Evolutionary conservation across 2,329 filamentous ascomycete genomes (phyloP).

Genomic region (Exophiala sp.): DNA sequence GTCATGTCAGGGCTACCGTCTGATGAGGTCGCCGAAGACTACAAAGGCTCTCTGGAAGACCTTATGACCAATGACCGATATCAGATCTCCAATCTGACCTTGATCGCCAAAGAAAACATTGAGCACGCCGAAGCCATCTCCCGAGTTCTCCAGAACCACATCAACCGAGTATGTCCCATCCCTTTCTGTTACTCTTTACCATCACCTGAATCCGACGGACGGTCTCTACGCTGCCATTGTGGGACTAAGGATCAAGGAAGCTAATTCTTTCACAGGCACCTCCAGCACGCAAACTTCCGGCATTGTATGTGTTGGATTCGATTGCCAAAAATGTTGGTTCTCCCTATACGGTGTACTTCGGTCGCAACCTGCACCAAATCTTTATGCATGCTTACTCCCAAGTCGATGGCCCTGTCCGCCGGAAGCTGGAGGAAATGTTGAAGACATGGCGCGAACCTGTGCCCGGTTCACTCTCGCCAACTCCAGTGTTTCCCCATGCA

Average conservation of each 20-base stretch:
- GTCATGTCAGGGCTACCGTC: conserved; percentile 60
- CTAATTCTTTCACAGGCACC: conserved; percentile 57
- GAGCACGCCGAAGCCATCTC: conserved; percentile 93
- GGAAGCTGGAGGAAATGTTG: conserved; percentile 94
- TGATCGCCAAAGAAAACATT: conserved; percentile 96
- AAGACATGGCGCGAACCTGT: conserved; percentile 98
- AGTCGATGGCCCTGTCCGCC: conserved; percentile 73
- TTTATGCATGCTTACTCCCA: conserved; percentile 96
- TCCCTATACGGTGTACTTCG: conserved; percentile 92
- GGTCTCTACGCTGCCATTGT: too few relatives aligned
- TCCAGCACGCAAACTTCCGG: conserved; percentile 82
- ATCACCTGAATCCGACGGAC: too few relatives aligned
- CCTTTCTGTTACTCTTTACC: conserved; percentile 28
- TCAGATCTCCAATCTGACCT: conserved; percentile 94
- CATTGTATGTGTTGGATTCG: conserved; percentile 96
- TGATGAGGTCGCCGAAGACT: conserved; percentile 90
- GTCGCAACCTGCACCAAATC: conserved; percentile 81
- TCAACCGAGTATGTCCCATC: conserved; percentile 71
- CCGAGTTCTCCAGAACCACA: conserved; percentile 82
- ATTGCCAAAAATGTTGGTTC: conserved; percentile 98
- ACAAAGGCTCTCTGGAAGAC: conserved; percentile 86
- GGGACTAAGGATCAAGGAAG: too few relatives aligned
- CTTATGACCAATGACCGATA: conserved; percentile 84
- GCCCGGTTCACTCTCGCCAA: conserved; percentile 84
- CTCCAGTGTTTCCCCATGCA: conserved; percentile 83